A percentile compares a stretch with the other conserved stretches of the same genome.
phyloP scores from a whole-genome alignment of 371 early-diverging fungal genomes.

The Saksenaea oblongispora region DNA sequence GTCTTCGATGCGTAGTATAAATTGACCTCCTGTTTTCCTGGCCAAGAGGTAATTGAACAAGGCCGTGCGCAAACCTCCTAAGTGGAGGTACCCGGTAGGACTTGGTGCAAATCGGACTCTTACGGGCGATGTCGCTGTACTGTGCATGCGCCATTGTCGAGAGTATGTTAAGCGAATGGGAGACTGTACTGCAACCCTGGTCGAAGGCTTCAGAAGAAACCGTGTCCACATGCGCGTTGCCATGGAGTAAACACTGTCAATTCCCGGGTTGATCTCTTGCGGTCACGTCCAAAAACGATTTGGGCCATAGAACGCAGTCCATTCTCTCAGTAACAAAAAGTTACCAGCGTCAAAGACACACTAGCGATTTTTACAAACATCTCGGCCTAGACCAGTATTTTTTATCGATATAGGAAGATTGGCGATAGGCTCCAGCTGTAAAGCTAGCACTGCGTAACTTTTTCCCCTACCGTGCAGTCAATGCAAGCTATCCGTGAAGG shows the following conservation, averaged over 20 bases:
- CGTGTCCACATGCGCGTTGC: background rate
- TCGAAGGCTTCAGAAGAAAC: background rate
- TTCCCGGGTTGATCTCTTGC: background rate
- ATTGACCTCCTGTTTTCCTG: conserved; percentile 69
- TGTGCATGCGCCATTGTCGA: background rate
- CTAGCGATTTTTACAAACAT: no score
- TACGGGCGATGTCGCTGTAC: conserved; percentile 26
- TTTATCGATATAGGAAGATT: no score
- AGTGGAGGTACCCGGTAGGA: conserved; percentile 92
- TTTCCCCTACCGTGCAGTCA: no score
- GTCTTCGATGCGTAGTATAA: conserved; percentile 93
- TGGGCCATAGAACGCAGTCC: background rate
- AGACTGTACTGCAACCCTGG: background rate
- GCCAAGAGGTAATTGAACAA: conserved; percentile 91
- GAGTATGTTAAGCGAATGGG: background rate
- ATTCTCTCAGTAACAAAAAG: background rate
- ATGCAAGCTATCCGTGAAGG: no score
- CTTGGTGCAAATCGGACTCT: conserved; percentile 94
- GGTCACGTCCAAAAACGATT: background rate
- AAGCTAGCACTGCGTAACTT: no score
- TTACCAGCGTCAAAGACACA: no score
- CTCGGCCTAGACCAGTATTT: no score
- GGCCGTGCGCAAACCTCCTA: conserved; percentile 93
- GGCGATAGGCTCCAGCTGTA: no score
- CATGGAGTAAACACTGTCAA: background rate